phyloP scores from a whole-genome alignment of 106 monocot species.

The Dendrobium nobile region DNA sequence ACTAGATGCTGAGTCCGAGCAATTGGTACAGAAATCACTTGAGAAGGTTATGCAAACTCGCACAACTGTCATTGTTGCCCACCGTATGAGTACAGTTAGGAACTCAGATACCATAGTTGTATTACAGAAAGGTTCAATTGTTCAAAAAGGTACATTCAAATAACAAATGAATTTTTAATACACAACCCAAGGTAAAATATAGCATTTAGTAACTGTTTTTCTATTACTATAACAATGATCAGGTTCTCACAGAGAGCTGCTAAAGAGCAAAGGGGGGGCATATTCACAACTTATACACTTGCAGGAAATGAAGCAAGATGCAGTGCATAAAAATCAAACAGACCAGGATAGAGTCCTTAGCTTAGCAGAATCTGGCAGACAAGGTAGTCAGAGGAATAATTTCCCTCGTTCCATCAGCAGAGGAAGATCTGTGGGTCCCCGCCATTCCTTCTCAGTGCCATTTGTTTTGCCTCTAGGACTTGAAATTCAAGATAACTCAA shows the following conservation, averaged over 20 bases:
- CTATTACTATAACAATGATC: background rate
- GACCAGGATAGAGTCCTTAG: background rate
- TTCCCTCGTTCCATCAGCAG: conserved; percentile 6
- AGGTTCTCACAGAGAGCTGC: conserved; percentile 11
- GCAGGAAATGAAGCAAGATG: conserved; percentile 14
- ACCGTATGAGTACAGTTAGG: conserved; percentile 28
- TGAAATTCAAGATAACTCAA: conserved; percentile 8
- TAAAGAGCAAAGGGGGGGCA: conserved; percentile 5
- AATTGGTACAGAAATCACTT: conserved; percentile 29
- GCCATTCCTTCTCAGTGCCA: conserved; percentile 15
- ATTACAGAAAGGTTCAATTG: conserved; percentile 23
- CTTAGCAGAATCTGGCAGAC: conserved; percentile 11
- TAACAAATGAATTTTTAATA: background rate
- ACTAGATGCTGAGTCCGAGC: conserved; percentile 32
- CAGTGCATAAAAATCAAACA: background rate
- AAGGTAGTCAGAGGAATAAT: background rate
- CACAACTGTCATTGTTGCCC: conserved; percentile 37
- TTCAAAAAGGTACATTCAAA: conserved; percentile 24
- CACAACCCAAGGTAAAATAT: background rate
- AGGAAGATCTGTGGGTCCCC: conserved; percentile 12
- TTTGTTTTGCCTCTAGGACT: conserved; percentile 9
- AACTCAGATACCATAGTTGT: conserved; percentile 26
- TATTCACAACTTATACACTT: conserved; percentile 9
- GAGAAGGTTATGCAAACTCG: conserved; percentile 25
- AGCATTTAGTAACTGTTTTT: background rate